phyloP scores from a whole-genome alignment of 2,329 filamentous ascomycete species.

The Ceratocystis albifundus region DNA sequence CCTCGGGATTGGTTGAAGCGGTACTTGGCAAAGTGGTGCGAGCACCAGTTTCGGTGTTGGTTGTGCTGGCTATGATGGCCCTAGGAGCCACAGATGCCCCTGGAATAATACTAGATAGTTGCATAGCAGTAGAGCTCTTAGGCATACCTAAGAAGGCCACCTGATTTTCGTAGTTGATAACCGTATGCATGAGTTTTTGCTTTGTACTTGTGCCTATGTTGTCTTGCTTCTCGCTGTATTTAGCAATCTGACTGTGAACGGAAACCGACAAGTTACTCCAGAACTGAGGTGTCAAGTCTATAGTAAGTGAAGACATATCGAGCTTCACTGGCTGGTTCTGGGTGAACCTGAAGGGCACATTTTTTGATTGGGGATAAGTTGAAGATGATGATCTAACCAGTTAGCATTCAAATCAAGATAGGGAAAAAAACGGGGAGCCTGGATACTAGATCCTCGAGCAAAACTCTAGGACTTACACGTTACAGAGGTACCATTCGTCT shows the following conservation, averaged over 20 bases:
- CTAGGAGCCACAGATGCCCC: constrained; percentile 17
- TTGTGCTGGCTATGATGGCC: not conserved
- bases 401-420: not conserved
- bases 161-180: not conserved
- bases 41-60: not conserved
- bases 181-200: not conserved
- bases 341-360: constrained; percentile 13
- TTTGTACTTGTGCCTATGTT: not conserved
- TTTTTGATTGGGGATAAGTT: constrained; percentile 8
- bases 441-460: not conserved
- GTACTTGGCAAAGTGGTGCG: not conserved
- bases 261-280: constrained; percentile 43
- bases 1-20: not conserved
- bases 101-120: constrained; percentile 38
- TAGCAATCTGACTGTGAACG: constrained; percentile 24
- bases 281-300: constrained; percentile 39
- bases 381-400: not conserved
- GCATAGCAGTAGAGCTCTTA: constrained; percentile 30
- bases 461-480: constrained; percentile 39
- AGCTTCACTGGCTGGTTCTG: constrained; percentile 26
- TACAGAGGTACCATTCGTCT: constrained; percentile 68
- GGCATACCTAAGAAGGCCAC: constrained; percentile 22
- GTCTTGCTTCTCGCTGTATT: constrained; percentile 1
- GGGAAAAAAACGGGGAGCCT: too few relatives aligned
- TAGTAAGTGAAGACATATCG: constrained; percentile 35